Base-by-base conservation (phyloP, 208 protist genomes). In the Strigomonas galati region DNA sequence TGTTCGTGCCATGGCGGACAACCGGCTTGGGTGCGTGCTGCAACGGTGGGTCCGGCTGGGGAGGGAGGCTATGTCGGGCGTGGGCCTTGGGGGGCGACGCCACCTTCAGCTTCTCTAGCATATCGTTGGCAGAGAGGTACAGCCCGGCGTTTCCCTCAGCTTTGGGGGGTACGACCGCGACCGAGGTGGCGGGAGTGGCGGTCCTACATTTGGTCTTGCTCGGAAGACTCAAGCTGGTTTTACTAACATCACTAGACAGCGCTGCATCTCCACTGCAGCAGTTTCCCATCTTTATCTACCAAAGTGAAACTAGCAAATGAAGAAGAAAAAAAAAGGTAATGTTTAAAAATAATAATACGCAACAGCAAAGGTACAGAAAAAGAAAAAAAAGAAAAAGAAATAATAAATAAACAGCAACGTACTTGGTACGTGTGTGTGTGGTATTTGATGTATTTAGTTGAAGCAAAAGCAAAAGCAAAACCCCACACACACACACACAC, bases 261-360 rank as follows among this genome's bases (percentile, higher is more conserved):
- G 17, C 24, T 56, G 4, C 12, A 15, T 56, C 27, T 17, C n/a
- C 24, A 56, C 52, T 56, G 17, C 52, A 56, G 17, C 28, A 56
- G 52, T 32, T 56, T 5, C 28, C 28, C 28, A 56, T 56, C 24
- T 2, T 54, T 2, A 28, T 49, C 6, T 37, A 37, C 32, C 9
- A 54, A 23, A 28, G 12, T 27, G 49, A 54, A 52, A 61, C 35
- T n/a, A 57, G 26, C 46, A 31, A 59, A 31, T 3, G 26, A 10
- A 53, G 7, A 24, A 51, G 37, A 28, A 74, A 48, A 63, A 48
- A 52, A 57, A 37, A 19, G n/a, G n/a, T n/a, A n/a, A n/a, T n/a
- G n/a, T n/a, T n/a, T n/a, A n/a, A n/a, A n/a, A n/a, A n/a, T n/a
- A n/a, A n/a, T n/a, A n/a, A n/a, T n/a, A n/a, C n/a, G n/a, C n/a